Percentiles rank a stretch among this genome's conserved stretches.
phyloP scores from a whole-genome alignment of 257 asterid genomes.

The Solanum dulcamara region DNA sequence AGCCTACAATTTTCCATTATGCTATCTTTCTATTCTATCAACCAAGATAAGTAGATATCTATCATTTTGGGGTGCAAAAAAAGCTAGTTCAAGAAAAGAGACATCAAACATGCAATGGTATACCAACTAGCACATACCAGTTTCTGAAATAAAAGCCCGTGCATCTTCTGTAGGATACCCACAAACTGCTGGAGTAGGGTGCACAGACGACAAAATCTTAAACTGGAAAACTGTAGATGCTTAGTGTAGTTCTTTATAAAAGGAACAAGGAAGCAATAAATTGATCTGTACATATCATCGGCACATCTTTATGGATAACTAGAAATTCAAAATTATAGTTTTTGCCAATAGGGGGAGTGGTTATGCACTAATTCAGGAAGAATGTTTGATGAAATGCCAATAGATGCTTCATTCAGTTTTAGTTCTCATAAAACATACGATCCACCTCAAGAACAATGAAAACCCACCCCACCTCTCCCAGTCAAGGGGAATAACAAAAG shows the following conservation, averaged over 20 bases:
- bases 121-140: slow-evolving; percentile 35
- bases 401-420: not conserved
- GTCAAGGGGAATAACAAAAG: not conserved
- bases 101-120: not conserved
- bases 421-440: not conserved
- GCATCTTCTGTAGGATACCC: slow-evolving; percentile 95
- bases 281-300: not conserved
- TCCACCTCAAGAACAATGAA: not conserved
- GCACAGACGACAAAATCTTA: slow-evolving; percentile 73
- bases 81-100: not conserved
- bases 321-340: not conserved
- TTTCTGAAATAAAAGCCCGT: slow-evolving; percentile 57
- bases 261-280: not conserved
- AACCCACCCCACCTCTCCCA: not conserved
- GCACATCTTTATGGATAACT: not conserved
- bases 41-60: not conserved
- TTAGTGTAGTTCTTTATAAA: not conserved
- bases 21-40: not conserved
- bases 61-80: not conserved
- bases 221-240: slow-evolving; percentile 39
- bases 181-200: slow-evolving; percentile 99
- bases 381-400: not conserved
- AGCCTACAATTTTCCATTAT: not conserved
- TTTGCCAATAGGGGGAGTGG: not conserved
- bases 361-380: not conserved